phyloP scores from a whole-genome alignment of 306 rosid genomes.

The Fagus crenata region DNA sequence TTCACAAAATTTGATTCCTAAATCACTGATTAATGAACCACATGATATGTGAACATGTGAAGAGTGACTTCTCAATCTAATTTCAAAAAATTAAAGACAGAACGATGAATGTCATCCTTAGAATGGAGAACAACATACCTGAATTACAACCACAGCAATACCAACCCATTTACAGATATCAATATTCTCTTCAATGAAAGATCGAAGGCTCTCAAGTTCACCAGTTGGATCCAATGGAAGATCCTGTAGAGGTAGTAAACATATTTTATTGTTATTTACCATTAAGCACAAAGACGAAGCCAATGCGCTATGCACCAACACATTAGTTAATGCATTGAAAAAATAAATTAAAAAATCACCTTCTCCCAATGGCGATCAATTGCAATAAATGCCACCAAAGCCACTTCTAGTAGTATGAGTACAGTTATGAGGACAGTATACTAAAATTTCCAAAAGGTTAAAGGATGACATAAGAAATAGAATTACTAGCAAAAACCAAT shows the following conservation, averaged over 20 bases:
- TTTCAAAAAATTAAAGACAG: conserved; percentile 14
- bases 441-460: conserved; percentile 55
- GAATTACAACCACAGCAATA: conserved; percentile 54
- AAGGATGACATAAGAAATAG: conserved; percentile 31
- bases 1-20: conserved; percentile 1
- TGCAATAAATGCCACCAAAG: conserved; percentile 75
- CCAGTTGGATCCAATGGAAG: conserved; percentile 88
- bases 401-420: conserved; percentile 61
- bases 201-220: conserved; percentile 57
- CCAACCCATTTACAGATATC: conserved; percentile 85
- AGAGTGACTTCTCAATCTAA: conserved; percentile 13
- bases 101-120: conserved; percentile 14
- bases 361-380: conserved; percentile 79
- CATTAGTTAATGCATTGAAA: neutral
- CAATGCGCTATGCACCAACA: conserved; percentile 19
- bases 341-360: conserved; percentile 34
- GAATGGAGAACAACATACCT: conserved; percentile 54
- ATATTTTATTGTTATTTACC: conserved; percentile 3
- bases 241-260: conserved; percentile 57
- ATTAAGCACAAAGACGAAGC: conserved; percentile 22
- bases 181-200: conserved; percentile 64
- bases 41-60: conserved; percentile 3
- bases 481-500: neutral
- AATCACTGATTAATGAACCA: conserved; percentile 5
- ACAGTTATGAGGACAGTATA: conserved; percentile 58